These are phyloP conservation scores for Castanea mollissima DNA, from an alignment of 306 rosid species.

Conservation along the genomic window DNA sequence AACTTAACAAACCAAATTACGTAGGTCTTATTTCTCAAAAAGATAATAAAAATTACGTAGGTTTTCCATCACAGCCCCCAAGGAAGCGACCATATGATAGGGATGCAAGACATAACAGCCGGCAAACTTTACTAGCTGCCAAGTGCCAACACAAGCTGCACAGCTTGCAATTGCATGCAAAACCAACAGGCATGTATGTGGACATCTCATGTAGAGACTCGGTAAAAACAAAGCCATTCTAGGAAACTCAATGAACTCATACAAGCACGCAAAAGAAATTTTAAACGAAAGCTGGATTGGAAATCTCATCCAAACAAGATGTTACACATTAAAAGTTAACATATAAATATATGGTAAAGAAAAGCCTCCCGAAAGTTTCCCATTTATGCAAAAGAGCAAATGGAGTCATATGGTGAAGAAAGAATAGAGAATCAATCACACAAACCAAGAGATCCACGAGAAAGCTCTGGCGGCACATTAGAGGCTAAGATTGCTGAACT, in stretches of 20 bases:
- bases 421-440: constrained; percentile 2
- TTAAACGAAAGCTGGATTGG: not conserved
- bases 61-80: too few species aligned
- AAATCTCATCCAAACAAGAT: not conserved
- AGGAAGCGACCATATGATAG: too few species aligned
- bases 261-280: too few species aligned
- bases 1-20: too few species aligned
- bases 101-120: too few species aligned
- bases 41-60: too few species aligned
- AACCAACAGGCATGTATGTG: not conserved
- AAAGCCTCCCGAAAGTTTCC: not conserved
- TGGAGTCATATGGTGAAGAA: constrained; percentile 11
- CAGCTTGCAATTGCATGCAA: not conserved
- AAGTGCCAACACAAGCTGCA: not conserved
- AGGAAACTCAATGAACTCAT: not conserved
- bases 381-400: not conserved
- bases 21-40: too few species aligned
- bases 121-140: too few species aligned
- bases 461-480: constrained; percentile 13
- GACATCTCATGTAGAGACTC: not conserved
- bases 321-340: not conserved
- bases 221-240: not conserved
- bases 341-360: constrained; percentile 2
- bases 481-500: constrained; percentile 40
- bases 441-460: not conserved